phyloP scores from a whole-genome alignment of 805 yeast genomes.

The Torulaspora franciscae region DNA sequence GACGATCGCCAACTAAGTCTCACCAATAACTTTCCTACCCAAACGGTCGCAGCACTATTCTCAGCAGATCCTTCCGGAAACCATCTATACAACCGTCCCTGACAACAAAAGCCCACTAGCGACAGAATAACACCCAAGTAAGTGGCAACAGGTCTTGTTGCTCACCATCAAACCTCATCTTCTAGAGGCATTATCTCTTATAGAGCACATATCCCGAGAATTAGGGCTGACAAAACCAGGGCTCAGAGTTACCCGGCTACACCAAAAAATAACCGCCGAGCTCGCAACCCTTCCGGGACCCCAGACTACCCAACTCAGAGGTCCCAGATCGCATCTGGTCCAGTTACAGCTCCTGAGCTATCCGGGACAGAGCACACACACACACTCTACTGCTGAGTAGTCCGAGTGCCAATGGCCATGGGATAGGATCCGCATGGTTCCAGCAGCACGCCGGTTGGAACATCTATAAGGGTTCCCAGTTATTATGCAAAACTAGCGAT shows the following conservation, averaged over 20 bases:
- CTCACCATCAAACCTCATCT: no score
- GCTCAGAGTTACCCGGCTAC: neutral
- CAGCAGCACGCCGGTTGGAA: no score
- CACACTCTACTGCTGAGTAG: no score
- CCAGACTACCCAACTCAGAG: no score
- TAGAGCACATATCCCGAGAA: neutral
- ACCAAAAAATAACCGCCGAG: constrained; percentile 3
- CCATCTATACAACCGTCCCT: constrained; percentile 2
- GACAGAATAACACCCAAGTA: neutral
- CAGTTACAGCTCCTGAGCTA: no score
- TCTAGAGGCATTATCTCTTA: neutral
- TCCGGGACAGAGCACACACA: no score
- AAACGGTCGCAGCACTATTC: constrained; percentile 1
- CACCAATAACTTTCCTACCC: neutral
- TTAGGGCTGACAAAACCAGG: neutral
- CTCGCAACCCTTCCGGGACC: neutral
- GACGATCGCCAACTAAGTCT: neutral
- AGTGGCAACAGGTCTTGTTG: neutral
- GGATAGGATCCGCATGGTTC: no score
- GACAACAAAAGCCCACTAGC: neutral
- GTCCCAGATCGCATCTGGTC: no score
- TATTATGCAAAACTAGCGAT: no score
- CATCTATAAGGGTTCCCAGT: no score
- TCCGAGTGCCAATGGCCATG: no score
- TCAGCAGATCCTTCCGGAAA: constrained; percentile 3